A percentile compares a stretch with the other conserved stretches of the same genome.
These are phyloP conservation scores for Neurospora tetrasperma DNA, from an alignment of 495 filamentous ascomycete species.

Conservation along the genomic window DNA sequence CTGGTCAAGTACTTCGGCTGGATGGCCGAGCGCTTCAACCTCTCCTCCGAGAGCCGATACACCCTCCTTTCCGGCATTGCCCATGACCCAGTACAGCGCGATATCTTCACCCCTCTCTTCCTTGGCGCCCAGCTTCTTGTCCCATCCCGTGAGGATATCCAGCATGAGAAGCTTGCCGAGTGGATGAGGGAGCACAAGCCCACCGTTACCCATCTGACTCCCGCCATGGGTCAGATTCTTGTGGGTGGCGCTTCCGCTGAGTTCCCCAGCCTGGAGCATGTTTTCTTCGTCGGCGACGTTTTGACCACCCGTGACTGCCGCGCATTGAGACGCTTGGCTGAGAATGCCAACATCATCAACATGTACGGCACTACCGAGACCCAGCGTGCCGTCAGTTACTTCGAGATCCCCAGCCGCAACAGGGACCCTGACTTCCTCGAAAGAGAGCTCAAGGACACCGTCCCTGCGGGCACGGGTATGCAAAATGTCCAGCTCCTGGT, in stretches of 20 bases:
- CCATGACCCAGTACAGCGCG: constrained; percentile 84
- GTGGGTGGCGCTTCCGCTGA: constrained; percentile 71
- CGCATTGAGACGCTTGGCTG: constrained; percentile 65
- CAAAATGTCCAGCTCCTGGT: constrained; percentile 86
- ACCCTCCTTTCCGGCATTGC: constrained; percentile 79
- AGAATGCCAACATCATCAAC: constrained; percentile 73
- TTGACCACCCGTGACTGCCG: constrained; percentile 79
- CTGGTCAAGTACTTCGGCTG: constrained; percentile 82
- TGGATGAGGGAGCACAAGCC: constrained; percentile 77
- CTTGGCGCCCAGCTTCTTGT: constrained; percentile 74
- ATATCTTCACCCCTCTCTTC: constrained; percentile 92
- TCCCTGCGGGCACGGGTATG: constrained; percentile 87
- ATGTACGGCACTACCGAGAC: constrained; percentile 94
- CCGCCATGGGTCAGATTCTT: constrained; percentile 93
- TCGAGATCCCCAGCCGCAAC: constrained; percentile 62
- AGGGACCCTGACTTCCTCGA: constrained; percentile 60
- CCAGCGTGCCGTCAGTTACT: constrained; percentile 78
- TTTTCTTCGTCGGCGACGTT: constrained; percentile 92
- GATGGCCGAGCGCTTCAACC: constrained; percentile 78
- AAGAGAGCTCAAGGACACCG: constrained; percentile 56
- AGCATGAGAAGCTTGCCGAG: constrained; percentile 78
- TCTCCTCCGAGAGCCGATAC: constrained; percentile 67
- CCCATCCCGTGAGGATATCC: constrained; percentile 75
- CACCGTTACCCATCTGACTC: constrained; percentile 86
- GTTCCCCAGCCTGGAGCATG: constrained; percentile 67